A percentile compares a stretch with the other conserved stretches of the same genome.
These are phyloP conservation scores for Umbelopsis ramanniana DNA, from an alignment of 192 early-diverging fungal genomes.

Conservation along the genomic window DNA sequence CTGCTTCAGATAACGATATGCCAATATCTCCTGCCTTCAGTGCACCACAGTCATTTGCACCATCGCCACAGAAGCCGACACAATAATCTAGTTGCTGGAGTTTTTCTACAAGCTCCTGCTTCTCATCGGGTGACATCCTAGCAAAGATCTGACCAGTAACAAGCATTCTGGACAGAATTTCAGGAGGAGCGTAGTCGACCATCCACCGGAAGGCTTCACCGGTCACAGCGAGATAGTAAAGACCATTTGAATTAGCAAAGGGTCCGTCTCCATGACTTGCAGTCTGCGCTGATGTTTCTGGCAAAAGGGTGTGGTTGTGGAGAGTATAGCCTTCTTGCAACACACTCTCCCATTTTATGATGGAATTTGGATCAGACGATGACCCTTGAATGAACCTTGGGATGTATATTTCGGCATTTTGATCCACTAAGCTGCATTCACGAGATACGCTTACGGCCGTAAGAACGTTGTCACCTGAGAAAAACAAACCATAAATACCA, in stretches of 20 bases:
- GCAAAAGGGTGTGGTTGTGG: constrained; percentile 49
- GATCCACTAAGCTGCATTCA: constrained; percentile 90
- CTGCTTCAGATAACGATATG: constrained; percentile 94
- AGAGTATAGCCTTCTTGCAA: constrained; percentile 49
- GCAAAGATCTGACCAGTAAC: constrained; percentile 93
- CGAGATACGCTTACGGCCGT: constrained; percentile 94
- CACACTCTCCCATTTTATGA: constrained; percentile 75
- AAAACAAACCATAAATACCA: neutral
- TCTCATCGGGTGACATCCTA: constrained; percentile 99
- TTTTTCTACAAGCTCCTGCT: constrained; percentile 89
- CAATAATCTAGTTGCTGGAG: constrained; percentile 91
- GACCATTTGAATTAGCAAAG: constrained; percentile 18
- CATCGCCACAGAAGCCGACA: constrained; percentile 99
- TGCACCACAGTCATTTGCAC: constrained; percentile 98
- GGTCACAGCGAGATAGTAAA: constrained; percentile 89
- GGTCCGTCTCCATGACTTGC: neutral
- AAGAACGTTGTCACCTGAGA: constrained; percentile 87
- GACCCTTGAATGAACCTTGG: constrained; percentile 69
- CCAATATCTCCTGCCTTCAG: constrained; percentile 96
- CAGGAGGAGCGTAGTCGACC: constrained; percentile 73
- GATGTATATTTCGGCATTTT: constrained; percentile 73
- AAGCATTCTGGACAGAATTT: constrained; percentile 76
- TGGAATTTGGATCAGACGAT: constrained; percentile 52
- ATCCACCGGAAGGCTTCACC: constrained; percentile 97
- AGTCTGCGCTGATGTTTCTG: neutral